Base-by-base conservation (phyloP, 192 early-diverging fungal species). In the Entomortierella chlamydospora region DNA sequence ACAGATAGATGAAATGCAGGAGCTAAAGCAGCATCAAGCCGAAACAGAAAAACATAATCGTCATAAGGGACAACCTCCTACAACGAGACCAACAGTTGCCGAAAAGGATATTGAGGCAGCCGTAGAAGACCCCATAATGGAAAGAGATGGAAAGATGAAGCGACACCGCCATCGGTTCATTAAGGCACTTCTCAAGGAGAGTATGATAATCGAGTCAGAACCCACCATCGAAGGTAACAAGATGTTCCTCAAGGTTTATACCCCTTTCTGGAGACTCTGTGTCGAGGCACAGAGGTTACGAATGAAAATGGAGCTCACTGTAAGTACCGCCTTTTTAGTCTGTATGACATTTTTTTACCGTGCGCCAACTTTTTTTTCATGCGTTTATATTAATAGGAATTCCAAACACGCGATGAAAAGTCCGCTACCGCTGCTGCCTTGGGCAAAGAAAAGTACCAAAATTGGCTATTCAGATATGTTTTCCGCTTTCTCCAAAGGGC, bases 251-350 rank as follows among this genome's bases (percentile, higher is more conserved):
- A 85, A 85, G 57, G 47, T 85, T 10, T 77, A 68, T 54, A 55
- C 79, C 18, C 84, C 84, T 25, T 85, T 85, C 60, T 60, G 74
- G 47, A 52, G 57, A 64, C 64, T 85, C 11, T 85, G 84, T 61
- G 52, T 81, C 42, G 69, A 81, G 11, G 84, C 84, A 9, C 78
- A 83, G 45, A n/a, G 70, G 29, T 22, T 81, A 30, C 57, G 65
- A 52, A 65, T 71, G 50, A 84, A 81, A 47, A 45, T 77, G 18
- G 72, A 69, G 54, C 68, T 84, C 47, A 31, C 73, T 53, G 83
- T 84, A 81, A 47, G 39, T 28, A n/a, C 13, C 26, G 13, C 22
- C n/a, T n/a, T n/a, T n/a, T n/a, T n/a, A n/a, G n/a, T n/a, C n/a
- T n/a, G n/a, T n/a, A n/a, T n/a, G n/a, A n/a, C n/a, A n/a, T n/a